Percentiles rank a stretch among this genome's conserved stretches.
Evolutionary conservation across 768 basidiomycete species (phyloP).

Genomic region (Boletus rubropictus): DNA sequence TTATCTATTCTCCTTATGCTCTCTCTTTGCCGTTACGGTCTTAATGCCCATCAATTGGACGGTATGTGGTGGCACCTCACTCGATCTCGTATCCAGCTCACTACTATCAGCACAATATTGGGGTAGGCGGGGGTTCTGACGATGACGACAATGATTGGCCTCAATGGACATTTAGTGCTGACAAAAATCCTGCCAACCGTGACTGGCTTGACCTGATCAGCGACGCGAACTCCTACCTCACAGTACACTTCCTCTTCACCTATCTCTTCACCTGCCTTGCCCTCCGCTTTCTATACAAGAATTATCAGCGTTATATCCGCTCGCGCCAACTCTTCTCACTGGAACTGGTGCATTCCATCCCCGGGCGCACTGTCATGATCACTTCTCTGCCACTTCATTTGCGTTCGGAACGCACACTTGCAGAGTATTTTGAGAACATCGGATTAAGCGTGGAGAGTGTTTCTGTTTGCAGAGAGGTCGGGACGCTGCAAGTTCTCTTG

Average conservation of each 20-base stretch:
- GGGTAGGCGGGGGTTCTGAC: constrained; percentile 48
- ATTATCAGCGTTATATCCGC: constrained; percentile 83
- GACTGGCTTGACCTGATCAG: constrained; percentile 87
- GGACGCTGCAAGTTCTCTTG: constrained; percentile 61
- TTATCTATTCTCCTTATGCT: constrained; percentile 82
- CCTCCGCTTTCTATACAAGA: constrained; percentile 80
- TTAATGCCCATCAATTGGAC: constrained; percentile 95
- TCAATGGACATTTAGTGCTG: constrained; percentile 20
- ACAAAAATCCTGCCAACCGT: constrained; percentile 31
- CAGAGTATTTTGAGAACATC: constrained; percentile 92
- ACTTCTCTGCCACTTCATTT: constrained; percentile 80
- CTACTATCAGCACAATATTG: constrained; percentile 58
- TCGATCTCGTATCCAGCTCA: constrained; percentile 2
- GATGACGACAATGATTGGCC: constrained; percentile 46
- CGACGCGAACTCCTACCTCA: constrained; percentile 85
- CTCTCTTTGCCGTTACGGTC: constrained; percentile 73
- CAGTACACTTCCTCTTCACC: constrained; percentile 87
- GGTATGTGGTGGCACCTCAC: constrained; percentile 40
- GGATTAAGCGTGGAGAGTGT: constrained; percentile 87
- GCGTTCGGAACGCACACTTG: constrained; percentile 76
- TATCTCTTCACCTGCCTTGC: constrained; percentile 88
- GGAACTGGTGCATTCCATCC: constrained; percentile 91
- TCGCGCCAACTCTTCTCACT: constrained; percentile 91
- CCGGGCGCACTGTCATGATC: constrained; percentile 88
- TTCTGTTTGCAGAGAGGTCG: constrained; percentile 79